Percentiles rank a stretch among this genome's conserved stretches.
Conservation (phyloP, 2,329 filamentous ascomycete species). For the Aspergillus phoenicis region DNA sequence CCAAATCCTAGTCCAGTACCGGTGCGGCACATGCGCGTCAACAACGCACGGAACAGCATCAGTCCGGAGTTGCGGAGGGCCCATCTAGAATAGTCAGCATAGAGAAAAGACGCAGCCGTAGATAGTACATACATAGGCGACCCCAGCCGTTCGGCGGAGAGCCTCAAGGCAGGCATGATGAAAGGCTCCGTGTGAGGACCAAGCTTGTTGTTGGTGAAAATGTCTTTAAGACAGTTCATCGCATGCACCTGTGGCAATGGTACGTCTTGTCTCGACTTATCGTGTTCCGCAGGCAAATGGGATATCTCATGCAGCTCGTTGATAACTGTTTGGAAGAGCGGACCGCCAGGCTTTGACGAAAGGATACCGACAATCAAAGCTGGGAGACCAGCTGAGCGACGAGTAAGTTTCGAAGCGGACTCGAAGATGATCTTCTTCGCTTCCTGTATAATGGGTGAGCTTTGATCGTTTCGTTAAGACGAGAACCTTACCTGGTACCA, state of each 20-base stretch:
- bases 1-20: slow-evolving; percentile 53
- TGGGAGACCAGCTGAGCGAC: slow-evolving; percentile 89
- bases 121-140: slow-evolving; percentile 66
- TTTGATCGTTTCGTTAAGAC: neutral
- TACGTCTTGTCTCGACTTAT: slow-evolving; percentile 43
- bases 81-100: slow-evolving; percentile 61
- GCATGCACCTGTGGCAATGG: slow-evolving; percentile 89
- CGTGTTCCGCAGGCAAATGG: slow-evolving; percentile 33
- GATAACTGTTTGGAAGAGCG: slow-evolving; percentile 46
- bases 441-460: slow-evolving; percentile 24
- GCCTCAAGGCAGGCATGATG: slow-evolving; percentile 70
- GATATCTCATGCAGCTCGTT: slow-evolving; percentile 45
- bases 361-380: slow-evolving; percentile 82
- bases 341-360: slow-evolving; percentile 58
- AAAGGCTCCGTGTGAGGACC: slow-evolving; percentile 72
- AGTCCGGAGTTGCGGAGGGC: slow-evolving; percentile 91
- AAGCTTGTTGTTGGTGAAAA: slow-evolving; percentile 81
- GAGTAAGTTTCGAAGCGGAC: slow-evolving; percentile 77
- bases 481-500: slow-evolving; percentile 69
- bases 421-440: slow-evolving; percentile 71
- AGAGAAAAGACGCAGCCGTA: neutral
- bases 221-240: slow-evolving; percentile 88
- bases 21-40: slow-evolving; percentile 62
- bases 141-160: slow-evolving; percentile 78
- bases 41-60: slow-evolving; percentile 82